Percentiles rank a stretch among this genome's conserved stretches.
Conservation (phyloP, 2,329 filamentous ascomycete genomes). For the Plenodomus tracheiphilus region DNA sequence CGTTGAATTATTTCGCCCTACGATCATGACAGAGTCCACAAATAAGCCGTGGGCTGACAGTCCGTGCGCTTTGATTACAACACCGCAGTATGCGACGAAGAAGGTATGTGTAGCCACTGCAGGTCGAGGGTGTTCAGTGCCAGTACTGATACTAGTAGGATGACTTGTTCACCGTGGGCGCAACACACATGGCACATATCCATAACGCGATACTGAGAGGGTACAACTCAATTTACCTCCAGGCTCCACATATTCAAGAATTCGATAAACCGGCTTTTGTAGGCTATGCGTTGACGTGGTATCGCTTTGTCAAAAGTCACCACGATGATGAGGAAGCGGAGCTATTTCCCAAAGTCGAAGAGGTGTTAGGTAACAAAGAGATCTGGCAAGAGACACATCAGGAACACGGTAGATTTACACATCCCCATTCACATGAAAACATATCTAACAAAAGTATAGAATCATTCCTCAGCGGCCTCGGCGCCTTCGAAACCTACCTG, state of each 20-base stretch:
- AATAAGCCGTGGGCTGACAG: slow-evolving; percentile 36
- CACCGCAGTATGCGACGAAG: slow-evolving; percentile 36
- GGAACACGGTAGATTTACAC: slow-evolving; percentile 33
- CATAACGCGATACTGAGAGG: slow-evolving; percentile 48
- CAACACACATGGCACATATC: slow-evolving; percentile 44
- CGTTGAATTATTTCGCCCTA: slow-evolving; percentile 7
- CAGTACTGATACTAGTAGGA: slow-evolving; percentile 14
- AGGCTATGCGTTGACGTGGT: slow-evolving; percentile 42
- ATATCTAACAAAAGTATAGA: slow-evolving; percentile 14
- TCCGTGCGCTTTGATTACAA: slow-evolving; percentile 31
- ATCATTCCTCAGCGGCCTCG: slow-evolving; percentile 33
- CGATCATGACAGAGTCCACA: slow-evolving; percentile 4
- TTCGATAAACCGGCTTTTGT: slow-evolving; percentile 42
- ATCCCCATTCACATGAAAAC: background rate
- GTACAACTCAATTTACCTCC: slow-evolving; percentile 47
- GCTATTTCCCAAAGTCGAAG: slow-evolving; percentile 41
- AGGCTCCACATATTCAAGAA: slow-evolving; percentile 37
- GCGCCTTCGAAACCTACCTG: slow-evolving; percentile 30
- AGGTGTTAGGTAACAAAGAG: slow-evolving; percentile 27
- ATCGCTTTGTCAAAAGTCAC: slow-evolving; percentile 39
- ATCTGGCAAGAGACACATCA: slow-evolving; percentile 38
- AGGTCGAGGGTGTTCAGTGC: no score
- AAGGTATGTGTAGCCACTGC: no score
- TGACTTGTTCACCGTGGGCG: slow-evolving; percentile 40
- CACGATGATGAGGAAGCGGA: slow-evolving; percentile 44